These are phyloP conservation scores for Passalora sequoiae DNA, from an alignment of 2,329 filamentous ascomycete genomes.

Conservation along the genomic window DNA sequence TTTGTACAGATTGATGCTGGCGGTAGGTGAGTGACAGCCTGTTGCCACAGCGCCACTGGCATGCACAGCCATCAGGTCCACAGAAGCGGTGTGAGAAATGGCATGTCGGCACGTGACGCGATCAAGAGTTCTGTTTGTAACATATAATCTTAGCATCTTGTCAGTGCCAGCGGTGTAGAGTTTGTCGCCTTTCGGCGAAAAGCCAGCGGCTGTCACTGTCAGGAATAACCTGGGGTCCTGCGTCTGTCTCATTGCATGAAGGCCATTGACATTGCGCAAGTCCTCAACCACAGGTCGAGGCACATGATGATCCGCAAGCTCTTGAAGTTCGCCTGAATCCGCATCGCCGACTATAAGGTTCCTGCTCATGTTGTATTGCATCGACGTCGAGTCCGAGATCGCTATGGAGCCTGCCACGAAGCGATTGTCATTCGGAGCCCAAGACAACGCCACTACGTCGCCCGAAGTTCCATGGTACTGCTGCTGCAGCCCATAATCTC, in stretches of 20 bases:
- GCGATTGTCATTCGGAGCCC: constrained; percentile 49
- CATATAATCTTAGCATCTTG: constrained; percentile 42
- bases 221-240: constrained; percentile 52
- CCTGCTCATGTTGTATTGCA: constrained; percentile 56
- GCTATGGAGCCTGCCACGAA: constrained; percentile 57
- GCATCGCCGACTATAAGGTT: constrained; percentile 53
- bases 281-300: constrained; percentile 37
- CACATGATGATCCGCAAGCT: constrained; percentile 51
- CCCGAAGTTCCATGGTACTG: constrained; percentile 55
- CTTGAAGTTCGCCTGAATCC: constrained; percentile 40
- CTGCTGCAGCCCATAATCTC: constrained; percentile 41
- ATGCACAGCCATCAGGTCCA: constrained; percentile 47
- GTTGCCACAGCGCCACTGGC: constrained; percentile 20
- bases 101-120: constrained; percentile 14
- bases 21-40: constrained; percentile 14
- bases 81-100: constrained; percentile 43
- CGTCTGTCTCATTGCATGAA: constrained; percentile 43
- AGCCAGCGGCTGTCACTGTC: constrained; percentile 53
- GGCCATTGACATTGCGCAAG: constrained; percentile 38
- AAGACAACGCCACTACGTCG: constrained; percentile 53
- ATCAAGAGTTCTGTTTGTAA: constrained; percentile 6
- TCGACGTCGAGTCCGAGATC: constrained; percentile 50
- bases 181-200: constrained; percentile 37
- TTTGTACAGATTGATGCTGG: constrained; percentile 21
- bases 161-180: constrained; percentile 50